Conservation (phyloP, 208 protist species). For the Leishmania martiniquensis region DNA sequence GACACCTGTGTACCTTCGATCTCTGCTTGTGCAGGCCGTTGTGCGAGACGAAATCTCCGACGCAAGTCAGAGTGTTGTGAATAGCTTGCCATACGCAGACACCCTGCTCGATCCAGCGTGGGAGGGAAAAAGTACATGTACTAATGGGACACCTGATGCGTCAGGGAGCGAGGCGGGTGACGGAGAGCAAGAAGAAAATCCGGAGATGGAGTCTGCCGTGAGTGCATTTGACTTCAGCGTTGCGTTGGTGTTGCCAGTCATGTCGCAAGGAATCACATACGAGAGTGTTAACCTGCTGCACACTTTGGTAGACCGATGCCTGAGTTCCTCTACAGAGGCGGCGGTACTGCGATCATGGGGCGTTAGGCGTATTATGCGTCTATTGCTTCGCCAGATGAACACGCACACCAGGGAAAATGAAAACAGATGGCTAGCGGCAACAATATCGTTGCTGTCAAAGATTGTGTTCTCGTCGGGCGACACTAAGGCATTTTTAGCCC, state of each 20-base stretch:
- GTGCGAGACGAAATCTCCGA: slow-evolving; percentile 34
- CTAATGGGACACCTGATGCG: slow-evolving; percentile 7
- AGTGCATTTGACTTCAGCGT: slow-evolving; percentile 72
- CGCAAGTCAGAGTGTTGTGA: slow-evolving; percentile 12
- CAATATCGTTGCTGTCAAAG: slow-evolving; percentile 67
- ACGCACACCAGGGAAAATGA: slow-evolving; percentile 15
- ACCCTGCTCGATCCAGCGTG: slow-evolving; percentile 23
- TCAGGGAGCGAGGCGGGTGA: slow-evolving; percentile 6
- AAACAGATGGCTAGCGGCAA: slow-evolving; percentile 42
- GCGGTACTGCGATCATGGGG: slow-evolving; percentile 65
- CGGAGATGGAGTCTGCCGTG: slow-evolving; percentile 33
- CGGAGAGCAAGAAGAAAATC: slow-evolving; percentile 9
- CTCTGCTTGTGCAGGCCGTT: slow-evolving; percentile 34
- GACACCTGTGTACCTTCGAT: slow-evolving; percentile 33
- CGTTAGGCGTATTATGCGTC: slow-evolving; percentile 53
- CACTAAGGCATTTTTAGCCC: slow-evolving; percentile 48
- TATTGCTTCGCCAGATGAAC: slow-evolving; percentile 63
- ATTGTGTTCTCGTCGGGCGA: slow-evolving; percentile 58
- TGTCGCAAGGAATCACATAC: slow-evolving; percentile 36
- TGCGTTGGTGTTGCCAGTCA: slow-evolving; percentile 42
- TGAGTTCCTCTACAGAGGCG: slow-evolving; percentile 30
- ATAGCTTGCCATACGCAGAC: slow-evolving; percentile 27
- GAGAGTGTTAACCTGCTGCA: slow-evolving; percentile 59
- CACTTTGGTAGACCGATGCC: slow-evolving; percentile 59
- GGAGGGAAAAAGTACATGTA: slow-evolving; percentile 21